Conservation (phyloP, 805 yeast genomes). For the Blastobotrys attinorum region DNA sequence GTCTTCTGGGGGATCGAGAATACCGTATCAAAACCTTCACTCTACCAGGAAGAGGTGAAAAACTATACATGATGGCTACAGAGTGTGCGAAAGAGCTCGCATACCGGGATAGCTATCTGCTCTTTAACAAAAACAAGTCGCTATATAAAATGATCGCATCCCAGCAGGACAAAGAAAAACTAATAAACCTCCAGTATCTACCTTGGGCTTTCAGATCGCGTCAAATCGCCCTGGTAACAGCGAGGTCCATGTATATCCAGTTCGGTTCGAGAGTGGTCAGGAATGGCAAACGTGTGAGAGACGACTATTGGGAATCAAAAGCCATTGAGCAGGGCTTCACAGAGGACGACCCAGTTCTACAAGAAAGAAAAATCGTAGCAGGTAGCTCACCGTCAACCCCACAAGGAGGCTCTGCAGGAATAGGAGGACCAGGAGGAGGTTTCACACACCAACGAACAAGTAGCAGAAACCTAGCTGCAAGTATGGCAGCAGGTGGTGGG, state of each 20-base stretch:
- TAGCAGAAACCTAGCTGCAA: neutral
- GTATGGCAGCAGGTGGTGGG: neutral
- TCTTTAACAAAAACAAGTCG: constrained; percentile 37
- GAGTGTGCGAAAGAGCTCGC: constrained; percentile 36
- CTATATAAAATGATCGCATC: constrained; percentile 32
- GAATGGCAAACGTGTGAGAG: constrained; percentile 41
- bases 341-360: constrained; percentile 36
- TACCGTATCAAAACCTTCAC: constrained; percentile 36
- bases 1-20: constrained; percentile 29
- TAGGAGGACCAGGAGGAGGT: neutral
- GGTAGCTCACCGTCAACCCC: constrained; percentile 9
- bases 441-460: neutral
- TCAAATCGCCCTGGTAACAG: constrained; percentile 33
- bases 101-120: constrained; percentile 44
- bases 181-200: constrained; percentile 27
- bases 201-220: constrained; percentile 27
- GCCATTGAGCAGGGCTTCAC: constrained; percentile 38
- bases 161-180: constrained; percentile 33
- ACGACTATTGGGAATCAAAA: constrained; percentile 49
- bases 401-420: neutral
- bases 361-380: constrained; percentile 20
- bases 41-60: constrained; percentile 32
- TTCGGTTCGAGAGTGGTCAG: constrained; percentile 45
- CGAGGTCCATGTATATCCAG: constrained; percentile 38
- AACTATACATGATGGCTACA: constrained; percentile 34